Conservation (phyloP, 148 eudicot species). For the Nepenthes mirabilis region DNA sequence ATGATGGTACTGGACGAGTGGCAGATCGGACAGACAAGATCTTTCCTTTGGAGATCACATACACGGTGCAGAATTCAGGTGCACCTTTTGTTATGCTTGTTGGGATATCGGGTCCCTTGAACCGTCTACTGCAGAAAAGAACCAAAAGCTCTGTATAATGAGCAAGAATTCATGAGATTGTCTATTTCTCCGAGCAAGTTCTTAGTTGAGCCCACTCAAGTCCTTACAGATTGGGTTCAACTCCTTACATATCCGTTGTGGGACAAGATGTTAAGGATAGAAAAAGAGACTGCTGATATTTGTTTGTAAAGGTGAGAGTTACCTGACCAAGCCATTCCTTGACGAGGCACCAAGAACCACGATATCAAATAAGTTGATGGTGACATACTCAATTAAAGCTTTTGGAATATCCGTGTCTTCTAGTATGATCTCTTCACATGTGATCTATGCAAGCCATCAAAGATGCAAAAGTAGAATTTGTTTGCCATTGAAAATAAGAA, state of each 20-base stretch:
- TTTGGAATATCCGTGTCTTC: slow-evolving; percentile 35
- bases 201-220: not conserved
- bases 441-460: slow-evolving; percentile 1
- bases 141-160: not conserved
- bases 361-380: slow-evolving; percentile 21
- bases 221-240: slow-evolving; percentile 3
- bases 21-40: slow-evolving; percentile 48
- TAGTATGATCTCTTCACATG: slow-evolving; percentile 36
- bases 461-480: not conserved
- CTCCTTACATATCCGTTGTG: not conserved
- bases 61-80: slow-evolving; percentile 68
- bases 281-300: not conserved
- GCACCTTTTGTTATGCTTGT: slow-evolving; percentile 33
- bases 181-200: not conserved
- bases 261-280: not conserved
- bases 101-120: slow-evolving; percentile 47
- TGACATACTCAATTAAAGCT: slow-evolving; percentile 43
- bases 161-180: not conserved
- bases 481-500: not conserved
- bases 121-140: slow-evolving; percentile 29
- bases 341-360: slow-evolving; percentile 56
- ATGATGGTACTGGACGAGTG: slow-evolving; percentile 8
- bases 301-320: not conserved
- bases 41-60: slow-evolving; percentile 51
- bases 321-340: slow-evolving; percentile 36